Evolutionary conservation across 495 filamentous ascomycete genomes (phyloP).

Genomic region (Jackrogersella minutella): DNA sequence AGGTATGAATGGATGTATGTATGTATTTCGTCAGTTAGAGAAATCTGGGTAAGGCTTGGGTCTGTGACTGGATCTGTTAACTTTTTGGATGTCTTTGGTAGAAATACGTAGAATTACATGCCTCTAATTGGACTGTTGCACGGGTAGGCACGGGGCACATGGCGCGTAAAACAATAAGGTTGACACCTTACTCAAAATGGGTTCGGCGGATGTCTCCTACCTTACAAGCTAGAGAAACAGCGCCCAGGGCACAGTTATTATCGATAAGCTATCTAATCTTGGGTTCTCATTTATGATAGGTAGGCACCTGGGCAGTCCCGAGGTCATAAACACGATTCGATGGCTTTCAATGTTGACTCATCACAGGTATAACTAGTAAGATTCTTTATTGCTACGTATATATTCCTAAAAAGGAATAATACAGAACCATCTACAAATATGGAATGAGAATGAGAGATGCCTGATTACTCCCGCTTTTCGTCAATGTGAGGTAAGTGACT

Average conservation of each 20-base stretch:
- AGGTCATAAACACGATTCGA: too few relatives aligned
- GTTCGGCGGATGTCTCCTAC: slow-evolving; percentile 1
- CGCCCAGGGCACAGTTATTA: too few relatives aligned
- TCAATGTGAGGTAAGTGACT: too few relatives aligned
- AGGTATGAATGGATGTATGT: slow-evolving; percentile 11
- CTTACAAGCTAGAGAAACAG: neutral
- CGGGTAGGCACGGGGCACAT: slow-evolving; percentile 24
- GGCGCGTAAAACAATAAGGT: slow-evolving; percentile 36
- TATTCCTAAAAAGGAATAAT: too few relatives aligned
- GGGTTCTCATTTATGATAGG: neutral
- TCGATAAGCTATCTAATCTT: slow-evolving; percentile 16
- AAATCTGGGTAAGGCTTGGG: slow-evolving; percentile 5
- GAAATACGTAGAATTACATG: slow-evolving; percentile 1
- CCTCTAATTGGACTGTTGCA: slow-evolving; percentile 29
- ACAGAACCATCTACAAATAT: too few relatives aligned
- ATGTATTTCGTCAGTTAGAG: neutral
- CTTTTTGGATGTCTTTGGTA: slow-evolving; percentile 12
- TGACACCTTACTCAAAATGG: slow-evolving; percentile 25
- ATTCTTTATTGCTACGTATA: too few relatives aligned
- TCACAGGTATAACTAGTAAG: neutral
- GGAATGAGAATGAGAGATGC: too few relatives aligned
- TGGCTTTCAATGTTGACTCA: too few relatives aligned
- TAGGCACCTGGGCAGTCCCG: neutral
- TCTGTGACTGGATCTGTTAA: slow-evolving; percentile 1
- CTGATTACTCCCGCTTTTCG: neutral